Evolutionary conservation across 352 stramenopile genomes (phyloP), one percentile per base, ranked within the genome.

Genomic region (Pythium chondricola): DNA sequence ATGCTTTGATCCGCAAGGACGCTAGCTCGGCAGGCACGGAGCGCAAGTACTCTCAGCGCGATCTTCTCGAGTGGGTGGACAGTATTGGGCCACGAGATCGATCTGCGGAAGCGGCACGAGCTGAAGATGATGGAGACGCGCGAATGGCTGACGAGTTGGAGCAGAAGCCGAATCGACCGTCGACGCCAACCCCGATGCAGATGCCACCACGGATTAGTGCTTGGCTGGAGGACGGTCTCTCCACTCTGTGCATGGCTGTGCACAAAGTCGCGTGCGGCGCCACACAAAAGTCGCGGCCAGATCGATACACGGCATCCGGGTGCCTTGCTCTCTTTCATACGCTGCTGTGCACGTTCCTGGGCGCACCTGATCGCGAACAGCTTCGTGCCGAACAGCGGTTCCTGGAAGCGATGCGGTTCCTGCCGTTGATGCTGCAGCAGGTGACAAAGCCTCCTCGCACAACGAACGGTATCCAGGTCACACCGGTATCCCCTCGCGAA

Each of bases 221-320:
- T 25, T 88, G 76, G 75, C 47, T 91, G 7, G 70, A 82, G 36
- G 58, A 90, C 30, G 80, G 82, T 2, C 43, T 93, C 18, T 67
- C 77, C 3, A 80, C 73, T n/a, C 52, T 93, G 0, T 93, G 83
- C 49, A 93, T 93, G 83, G 70, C 79, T 25, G 72, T 93, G 33
- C 83, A 90, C 43, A 88, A 86, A 31, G 83, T 93, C 14, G 83
- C 83, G 3, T 90, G 69, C 21, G 80, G 83, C 13, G 79, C 80
- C 13, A 89, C 87, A 52, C 77, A 93, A 48, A 88, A 91, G 47
- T 89, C 79, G 6, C 78, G 80, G 20, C 83, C 83, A 6, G 80
- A 91, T 56, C 71, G 77, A 13, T 93, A 89, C 59, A 83, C 74
- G 11, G 69, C 69, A 8, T 89, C 83, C 1, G 83, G 70, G 26